Evolutionary conservation across 1,284 basidiomycete species (phyloP).

Genomic region (Trichosporon sp.): DNA sequence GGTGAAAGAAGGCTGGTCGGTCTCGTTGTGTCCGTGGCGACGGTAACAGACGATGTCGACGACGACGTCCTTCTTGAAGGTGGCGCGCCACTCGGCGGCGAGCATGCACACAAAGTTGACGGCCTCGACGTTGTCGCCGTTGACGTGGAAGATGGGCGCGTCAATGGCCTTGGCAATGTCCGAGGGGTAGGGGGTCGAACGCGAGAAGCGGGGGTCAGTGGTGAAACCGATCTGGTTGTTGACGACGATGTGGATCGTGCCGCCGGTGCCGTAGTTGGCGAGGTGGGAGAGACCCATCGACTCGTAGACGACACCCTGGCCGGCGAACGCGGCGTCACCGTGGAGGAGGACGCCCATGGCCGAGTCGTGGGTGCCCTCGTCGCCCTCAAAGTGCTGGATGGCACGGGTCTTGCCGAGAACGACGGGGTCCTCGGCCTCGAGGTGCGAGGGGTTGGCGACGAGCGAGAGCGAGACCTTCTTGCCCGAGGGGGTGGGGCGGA

Average conservation of each 20-base stretch:
- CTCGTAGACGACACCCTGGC: conserved; percentile 98
- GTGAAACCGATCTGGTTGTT: conserved; percentile 99
- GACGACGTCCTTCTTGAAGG: conserved; percentile 98
- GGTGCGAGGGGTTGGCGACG: conserved; percentile 97
- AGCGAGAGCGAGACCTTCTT: conserved; percentile 97
- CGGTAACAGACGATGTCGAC: conserved; percentile 99
- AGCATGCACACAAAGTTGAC: conserved; percentile 97
- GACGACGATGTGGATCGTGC: conserved; percentile 96
- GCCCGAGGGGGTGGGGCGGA: conserved; percentile 93
- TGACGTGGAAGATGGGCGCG: conserved; percentile 99
- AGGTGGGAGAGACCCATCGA: conserved; percentile 98
- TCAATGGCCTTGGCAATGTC: conserved; percentile 99
- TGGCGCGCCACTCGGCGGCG: conserved; percentile 95
- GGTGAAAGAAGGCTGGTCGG: conserved; percentile 97
- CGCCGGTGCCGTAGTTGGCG: conserved; percentile 92
- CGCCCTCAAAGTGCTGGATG: conserved; percentile 90
- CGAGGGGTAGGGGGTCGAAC: conserved; percentile 97
- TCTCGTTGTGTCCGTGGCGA: conserved; percentile 98
- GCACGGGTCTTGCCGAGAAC: conserved; percentile 97
- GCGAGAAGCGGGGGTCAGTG: conserved; percentile 94
- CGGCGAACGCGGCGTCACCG: conserved; percentile 98
- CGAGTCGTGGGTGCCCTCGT: conserved; percentile 68
- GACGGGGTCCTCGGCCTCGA: conserved; percentile 81
- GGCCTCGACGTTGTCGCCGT: conserved; percentile 97
- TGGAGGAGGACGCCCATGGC: conserved; percentile 95